Evolutionary conservation across 257 asterid species (phyloP).

Genomic region (Penstemon newberryi): DNA sequence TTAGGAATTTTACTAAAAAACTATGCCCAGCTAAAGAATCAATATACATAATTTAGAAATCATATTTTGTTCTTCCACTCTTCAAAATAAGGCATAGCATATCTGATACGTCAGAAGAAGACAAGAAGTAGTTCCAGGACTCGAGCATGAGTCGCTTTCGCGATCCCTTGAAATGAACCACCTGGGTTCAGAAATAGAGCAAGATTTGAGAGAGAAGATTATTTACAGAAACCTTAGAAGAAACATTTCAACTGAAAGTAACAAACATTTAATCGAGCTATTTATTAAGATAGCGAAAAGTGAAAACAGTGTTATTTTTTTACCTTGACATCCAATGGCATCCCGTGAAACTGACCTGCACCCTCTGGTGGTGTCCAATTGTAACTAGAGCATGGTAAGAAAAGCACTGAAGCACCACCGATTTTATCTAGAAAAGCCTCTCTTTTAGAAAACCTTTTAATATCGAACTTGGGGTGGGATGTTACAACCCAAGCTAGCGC

Average conservation of each 20-base stretch:
- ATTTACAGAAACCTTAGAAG: conserved; percentile 2
- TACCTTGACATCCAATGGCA: conserved; percentile 98
- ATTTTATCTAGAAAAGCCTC: conserved; percentile 60
- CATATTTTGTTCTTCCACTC: conserved; percentile 92
- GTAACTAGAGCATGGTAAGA: conserved; percentile 77
- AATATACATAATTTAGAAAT: conserved; percentile 45
- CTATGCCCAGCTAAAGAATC: not conserved
- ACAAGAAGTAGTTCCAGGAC: conserved; percentile 73
- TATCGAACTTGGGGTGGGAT: conserved; percentile 58
- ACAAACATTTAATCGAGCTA: not conserved
- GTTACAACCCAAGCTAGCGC: conserved; percentile 88
- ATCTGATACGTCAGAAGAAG: conserved; percentile 54
- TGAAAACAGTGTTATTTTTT: not conserved
- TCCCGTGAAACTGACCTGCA: conserved; percentile 95
- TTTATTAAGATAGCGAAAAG: not conserved
- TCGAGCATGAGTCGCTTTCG: conserved; percentile 93
- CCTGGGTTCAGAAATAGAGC: conserved; percentile 45
- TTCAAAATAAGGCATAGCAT: conserved; percentile 81
- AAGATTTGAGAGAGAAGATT: conserved; percentile 19
- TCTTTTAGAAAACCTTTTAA: conserved; percentile 51
- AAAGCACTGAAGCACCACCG: conserved; percentile 64
- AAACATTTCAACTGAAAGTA: conserved; percentile 1
- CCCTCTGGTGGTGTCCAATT: conserved; percentile 99
- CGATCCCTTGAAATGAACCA: conserved; percentile 95
- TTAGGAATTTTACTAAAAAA: conserved; percentile 12